These are phyloP conservation scores for Gleditsia sinensis DNA, from an alignment of 306 rosid species.

Conservation along the genomic window DNA sequence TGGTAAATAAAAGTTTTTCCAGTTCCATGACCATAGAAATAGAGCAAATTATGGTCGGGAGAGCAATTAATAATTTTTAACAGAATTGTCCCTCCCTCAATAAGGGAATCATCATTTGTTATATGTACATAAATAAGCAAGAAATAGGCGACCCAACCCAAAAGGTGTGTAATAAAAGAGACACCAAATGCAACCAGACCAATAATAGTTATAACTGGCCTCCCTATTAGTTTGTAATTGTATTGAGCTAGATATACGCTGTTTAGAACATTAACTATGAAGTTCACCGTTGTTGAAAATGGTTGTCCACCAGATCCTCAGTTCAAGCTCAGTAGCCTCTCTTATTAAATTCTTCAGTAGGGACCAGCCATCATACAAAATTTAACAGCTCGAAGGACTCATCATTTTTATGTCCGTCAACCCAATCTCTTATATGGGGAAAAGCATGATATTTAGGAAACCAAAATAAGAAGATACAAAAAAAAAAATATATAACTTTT, in stretches of 20 bases:
- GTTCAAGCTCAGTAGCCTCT: not conserved
- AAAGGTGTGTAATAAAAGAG: conserved; percentile 23
- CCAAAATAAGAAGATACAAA: not conserved
- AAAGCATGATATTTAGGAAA: not conserved
- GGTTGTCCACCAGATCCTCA: not conserved
- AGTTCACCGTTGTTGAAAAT: not conserved
- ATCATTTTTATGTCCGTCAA: not conserved
- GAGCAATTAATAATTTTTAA: not conserved
- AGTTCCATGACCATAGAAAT: not conserved
- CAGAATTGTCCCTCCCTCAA: conserved; percentile 5
- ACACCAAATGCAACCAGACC: conserved; percentile 19
- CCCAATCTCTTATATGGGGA: conserved; percentile 22
- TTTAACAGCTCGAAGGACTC: not conserved
- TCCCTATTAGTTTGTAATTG: not conserved
- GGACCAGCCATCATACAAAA: not conserved
- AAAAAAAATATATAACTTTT: not conserved
- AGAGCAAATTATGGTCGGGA: not conserved
- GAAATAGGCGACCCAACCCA: conserved; percentile 13
- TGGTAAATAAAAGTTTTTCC: not conserved
- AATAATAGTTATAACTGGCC: not conserved
- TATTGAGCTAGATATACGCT: not conserved
- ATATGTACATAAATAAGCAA: not conserved
- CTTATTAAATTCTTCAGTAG: not conserved
- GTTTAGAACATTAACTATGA: not conserved
- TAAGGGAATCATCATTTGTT: conserved; percentile 6